These are phyloP conservation scores for Pythium vanterpoolii DNA, from an alignment of 352 stramenopile genomes.

Conservation along the genomic window DNA sequence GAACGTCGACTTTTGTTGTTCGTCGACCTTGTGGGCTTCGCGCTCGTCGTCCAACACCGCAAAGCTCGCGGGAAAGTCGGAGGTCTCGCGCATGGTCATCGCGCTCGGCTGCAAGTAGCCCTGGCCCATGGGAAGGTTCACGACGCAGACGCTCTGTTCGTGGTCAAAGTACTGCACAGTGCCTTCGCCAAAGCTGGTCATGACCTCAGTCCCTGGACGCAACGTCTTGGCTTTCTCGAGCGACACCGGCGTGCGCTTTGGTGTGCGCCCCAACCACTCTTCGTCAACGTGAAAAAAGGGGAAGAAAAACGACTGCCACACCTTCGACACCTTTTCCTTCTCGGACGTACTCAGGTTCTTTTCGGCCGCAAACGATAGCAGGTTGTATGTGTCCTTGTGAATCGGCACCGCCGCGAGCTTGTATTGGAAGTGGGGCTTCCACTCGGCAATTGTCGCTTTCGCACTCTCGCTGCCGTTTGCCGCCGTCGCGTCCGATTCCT, in stretches of 20 bases:
- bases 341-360: conserved; percentile 78
- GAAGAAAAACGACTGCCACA: conserved; percentile 84
- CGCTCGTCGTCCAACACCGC: conserved; percentile 57
- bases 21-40: conserved; percentile 39
- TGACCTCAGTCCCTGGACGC: conserved; percentile 65
- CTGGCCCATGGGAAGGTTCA: conserved; percentile 61
- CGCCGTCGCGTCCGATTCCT: conserved; percentile 29
- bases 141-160: conserved; percentile 54
- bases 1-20: conserved; percentile 48
- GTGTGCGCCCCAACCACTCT: conserved; percentile 79
- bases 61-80: conserved; percentile 70
- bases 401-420: conserved; percentile 73
- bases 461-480: conserved; percentile 3
- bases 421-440: conserved; percentile 75
- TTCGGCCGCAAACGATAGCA: conserved; percentile 77
- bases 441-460: conserved; percentile 16
- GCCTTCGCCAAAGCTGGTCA: conserved; percentile 79
- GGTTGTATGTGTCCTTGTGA: conserved; percentile 79
- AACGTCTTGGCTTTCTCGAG: conserved; percentile 65
- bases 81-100: conserved; percentile 73
- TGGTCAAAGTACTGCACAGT: conserved; percentile 74
- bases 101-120: conserved; percentile 74
- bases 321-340: conserved; percentile 83
- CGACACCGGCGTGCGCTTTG: conserved; percentile 59
- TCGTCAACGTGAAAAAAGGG: conserved; percentile 83